Evolutionary conservation across 371 early-diverging fungal genomes (phyloP).

Genomic region (Syncephalastrum sp.): DNA sequence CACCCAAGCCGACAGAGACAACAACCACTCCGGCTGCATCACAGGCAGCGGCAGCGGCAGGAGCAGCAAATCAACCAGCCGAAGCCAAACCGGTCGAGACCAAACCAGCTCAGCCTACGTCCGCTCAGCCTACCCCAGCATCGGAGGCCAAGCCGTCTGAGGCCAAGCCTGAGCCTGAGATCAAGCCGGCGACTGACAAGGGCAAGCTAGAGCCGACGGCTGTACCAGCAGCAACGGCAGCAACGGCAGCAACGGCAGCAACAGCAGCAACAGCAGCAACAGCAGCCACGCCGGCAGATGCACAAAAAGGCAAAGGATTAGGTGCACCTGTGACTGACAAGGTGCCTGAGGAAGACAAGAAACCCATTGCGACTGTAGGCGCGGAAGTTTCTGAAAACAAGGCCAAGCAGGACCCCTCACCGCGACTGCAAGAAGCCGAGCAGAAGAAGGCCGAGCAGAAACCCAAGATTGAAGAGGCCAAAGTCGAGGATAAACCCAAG

Average conservation of each 20-base stretch:
- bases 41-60: neutral
- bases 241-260: neutral
- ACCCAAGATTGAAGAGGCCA: neutral
- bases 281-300: too few relatives aligned
- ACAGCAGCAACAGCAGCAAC: neutral
- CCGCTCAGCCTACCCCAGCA: too few relatives aligned
- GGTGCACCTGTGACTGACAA: neutral
- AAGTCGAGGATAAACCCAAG: neutral
- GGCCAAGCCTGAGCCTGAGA: too few relatives aligned
- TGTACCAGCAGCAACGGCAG: neutral
- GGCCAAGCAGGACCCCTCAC: neutral
- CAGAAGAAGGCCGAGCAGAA: slow-evolving; percentile 2
- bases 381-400: too few relatives aligned
- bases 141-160: too few relatives aligned
- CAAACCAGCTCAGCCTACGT: too few relatives aligned
- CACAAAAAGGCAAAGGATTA: neutral
- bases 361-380: neutral
- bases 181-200: too few relatives aligned
- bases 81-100: neutral
- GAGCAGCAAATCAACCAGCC: neutral
- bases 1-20: neutral
- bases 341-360: slow-evolving; percentile 1
- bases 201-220: too few relatives aligned
- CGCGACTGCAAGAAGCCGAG: neutral
- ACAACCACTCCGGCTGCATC: neutral